Percentiles rank a stretch among this genome's conserved stretches.
phyloP scores from a whole-genome alignment of 495 filamentous ascomycete genomes.

The Podospora anserina region DNA sequence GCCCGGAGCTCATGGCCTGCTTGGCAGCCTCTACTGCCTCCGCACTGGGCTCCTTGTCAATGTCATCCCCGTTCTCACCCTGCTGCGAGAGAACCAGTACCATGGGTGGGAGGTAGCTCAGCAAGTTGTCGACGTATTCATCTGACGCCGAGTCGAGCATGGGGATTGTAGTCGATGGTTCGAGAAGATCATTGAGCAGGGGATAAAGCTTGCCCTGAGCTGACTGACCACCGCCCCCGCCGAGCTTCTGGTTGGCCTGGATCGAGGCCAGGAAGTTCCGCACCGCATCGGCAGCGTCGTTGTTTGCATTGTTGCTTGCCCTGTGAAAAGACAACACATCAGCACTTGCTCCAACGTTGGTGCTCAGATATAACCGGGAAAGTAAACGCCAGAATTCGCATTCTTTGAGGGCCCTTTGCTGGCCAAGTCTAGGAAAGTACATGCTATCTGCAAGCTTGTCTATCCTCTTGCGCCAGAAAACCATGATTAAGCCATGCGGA shows the following conservation, averaged over 20 bases:
- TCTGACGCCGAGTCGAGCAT: slow-evolving; percentile 65
- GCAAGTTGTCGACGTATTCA: slow-evolving; percentile 65
- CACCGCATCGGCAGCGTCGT: slow-evolving; percentile 64
- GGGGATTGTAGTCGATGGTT: slow-evolving; percentile 69
- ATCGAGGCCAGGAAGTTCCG: slow-evolving; percentile 87
- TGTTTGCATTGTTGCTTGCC: slow-evolving; percentile 36
- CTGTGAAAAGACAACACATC: slow-evolving; percentile 32
- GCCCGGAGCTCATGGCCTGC: slow-evolving; percentile 64
- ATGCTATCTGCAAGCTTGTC: slow-evolving; percentile 25
- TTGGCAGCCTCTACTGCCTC: slow-evolving; percentile 67
- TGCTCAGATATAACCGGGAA: background rate
- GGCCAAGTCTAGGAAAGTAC: slow-evolving; percentile 28
- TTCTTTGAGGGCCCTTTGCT: slow-evolving; percentile 25
- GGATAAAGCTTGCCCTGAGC: slow-evolving; percentile 67
- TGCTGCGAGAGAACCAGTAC: slow-evolving; percentile 69
- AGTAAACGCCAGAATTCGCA: slow-evolving; percentile 7
- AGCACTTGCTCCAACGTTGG: slow-evolving; percentile 27
- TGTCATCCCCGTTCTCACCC: slow-evolving; percentile 44
- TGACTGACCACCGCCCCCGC: slow-evolving; percentile 29
- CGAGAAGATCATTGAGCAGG: slow-evolving; percentile 81
- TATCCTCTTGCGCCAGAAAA: slow-evolving; percentile 19
- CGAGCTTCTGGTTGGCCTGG: slow-evolving; percentile 51
- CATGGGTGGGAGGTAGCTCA: slow-evolving; percentile 68
- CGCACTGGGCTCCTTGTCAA: slow-evolving; percentile 55
- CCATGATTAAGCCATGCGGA: slow-evolving; percentile 30